Percentiles rank a stretch among this genome's conserved stretches.
Conservation (phyloP, 2,329 filamentous ascomycete species). For the Aspergillus sp. region DNA sequence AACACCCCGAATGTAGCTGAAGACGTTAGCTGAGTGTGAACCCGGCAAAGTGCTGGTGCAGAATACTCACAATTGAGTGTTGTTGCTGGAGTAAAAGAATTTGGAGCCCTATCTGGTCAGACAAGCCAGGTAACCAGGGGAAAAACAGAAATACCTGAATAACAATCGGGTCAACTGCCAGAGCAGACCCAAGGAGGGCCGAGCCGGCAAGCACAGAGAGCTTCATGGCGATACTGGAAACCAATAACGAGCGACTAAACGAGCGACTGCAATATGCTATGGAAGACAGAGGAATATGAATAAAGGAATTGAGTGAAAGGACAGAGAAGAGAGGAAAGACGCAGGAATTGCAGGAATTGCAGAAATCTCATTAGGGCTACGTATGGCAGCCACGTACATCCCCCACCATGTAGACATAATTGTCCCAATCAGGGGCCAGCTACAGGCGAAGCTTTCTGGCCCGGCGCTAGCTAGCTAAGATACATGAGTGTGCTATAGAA, state of each 20-base stretch:
- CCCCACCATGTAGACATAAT: background rate
- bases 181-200: background rate
- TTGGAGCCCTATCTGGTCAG: constrained; percentile 53
- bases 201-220: background rate
- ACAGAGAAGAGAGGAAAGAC: background rate
- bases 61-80: constrained; percentile 55
- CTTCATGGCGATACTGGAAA: background rate
- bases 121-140: too few species aligned
- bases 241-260: background rate
- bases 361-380: background rate
- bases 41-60: too few species aligned
- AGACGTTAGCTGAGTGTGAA: constrained; percentile 22
- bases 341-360: background rate
- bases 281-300: background rate
- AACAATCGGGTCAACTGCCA: constrained; percentile 35
- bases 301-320: background rate
- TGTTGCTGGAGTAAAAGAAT: constrained; percentile 77
- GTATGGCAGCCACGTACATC: background rate
- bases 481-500: too few species aligned
- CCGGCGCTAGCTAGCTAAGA: background rate
- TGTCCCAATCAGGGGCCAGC: background rate
- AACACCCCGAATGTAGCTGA: constrained; percentile 74
- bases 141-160: constrained; percentile 49
- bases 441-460: background rate
- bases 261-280: background rate